A percentile compares a stretch with the other conserved stretches of the same genome.
Conservation (phyloP, 768 basidiomycete genomes). For the Lentinula detonsa region DNA sequence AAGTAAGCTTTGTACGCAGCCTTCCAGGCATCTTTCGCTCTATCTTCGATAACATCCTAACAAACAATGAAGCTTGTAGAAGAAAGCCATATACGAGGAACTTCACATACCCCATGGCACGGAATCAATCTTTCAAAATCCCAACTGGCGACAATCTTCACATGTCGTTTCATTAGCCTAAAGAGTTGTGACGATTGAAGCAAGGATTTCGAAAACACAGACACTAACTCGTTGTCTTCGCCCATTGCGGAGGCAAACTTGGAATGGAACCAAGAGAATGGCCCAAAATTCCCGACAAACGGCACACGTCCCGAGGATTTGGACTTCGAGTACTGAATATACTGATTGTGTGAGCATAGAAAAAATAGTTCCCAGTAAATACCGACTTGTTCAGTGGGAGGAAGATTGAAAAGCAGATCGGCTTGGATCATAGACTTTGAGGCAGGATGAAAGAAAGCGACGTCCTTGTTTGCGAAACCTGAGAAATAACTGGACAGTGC, state of each 20-base stretch:
- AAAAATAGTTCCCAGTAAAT: background rate
- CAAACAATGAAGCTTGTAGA: background rate
- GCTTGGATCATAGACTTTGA: conserved; percentile 74
- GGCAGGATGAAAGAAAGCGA: conserved; percentile 72
- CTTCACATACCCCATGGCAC: conserved; percentile 42
- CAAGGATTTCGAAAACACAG: background rate
- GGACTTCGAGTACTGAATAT: conserved; percentile 33
- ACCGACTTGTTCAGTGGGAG: conserved; percentile 64
- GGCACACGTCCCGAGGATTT: conserved; percentile 17
- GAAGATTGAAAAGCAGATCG: conserved; percentile 81
- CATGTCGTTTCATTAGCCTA: conserved; percentile 57
- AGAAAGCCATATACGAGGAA: background rate
- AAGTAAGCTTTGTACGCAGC: conserved; percentile 20
- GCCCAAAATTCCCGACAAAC: conserved; percentile 24
- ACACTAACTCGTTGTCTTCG: conserved; percentile 31
- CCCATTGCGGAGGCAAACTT: conserved; percentile 27
- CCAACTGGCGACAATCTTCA: conserved; percentile 63
- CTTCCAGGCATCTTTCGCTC: conserved; percentile 40
- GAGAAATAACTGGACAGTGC: conserved; percentile 50
- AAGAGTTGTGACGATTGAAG: background rate
- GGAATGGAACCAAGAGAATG: conserved; percentile 29
- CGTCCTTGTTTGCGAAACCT: conserved; percentile 70
- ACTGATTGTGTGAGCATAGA: background rate
- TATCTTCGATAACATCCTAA: conserved; percentile 49
- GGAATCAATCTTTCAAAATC: conserved; percentile 71